Conservation (phyloP, 176 grass and related monocot genomes). For the Aegilops umbellulata region DNA sequence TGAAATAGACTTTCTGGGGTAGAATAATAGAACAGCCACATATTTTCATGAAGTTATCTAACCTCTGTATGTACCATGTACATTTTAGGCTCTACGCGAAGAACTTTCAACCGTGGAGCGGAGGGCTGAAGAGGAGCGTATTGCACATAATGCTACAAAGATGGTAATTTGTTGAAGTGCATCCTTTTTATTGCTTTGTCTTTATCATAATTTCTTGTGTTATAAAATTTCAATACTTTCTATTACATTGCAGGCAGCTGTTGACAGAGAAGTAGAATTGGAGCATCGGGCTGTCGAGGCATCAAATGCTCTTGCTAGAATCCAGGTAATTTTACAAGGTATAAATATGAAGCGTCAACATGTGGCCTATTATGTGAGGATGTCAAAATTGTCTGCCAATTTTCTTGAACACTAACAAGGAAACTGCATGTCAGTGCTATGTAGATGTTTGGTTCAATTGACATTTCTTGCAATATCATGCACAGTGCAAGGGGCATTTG, state of each 20-base stretch:
- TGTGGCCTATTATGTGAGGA: slow-evolving; percentile 20
- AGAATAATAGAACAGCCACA: slow-evolving; percentile 1
- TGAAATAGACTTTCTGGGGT: slow-evolving; percentile 15
- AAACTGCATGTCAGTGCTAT: not conserved
- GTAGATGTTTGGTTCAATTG: slow-evolving; percentile 2
- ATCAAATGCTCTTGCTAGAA: slow-evolving; percentile 99
- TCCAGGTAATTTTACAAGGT: slow-evolving; percentile 81
- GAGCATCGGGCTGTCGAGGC: slow-evolving; percentile 98
- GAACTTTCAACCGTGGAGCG: slow-evolving; percentile 82
- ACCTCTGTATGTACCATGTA: slow-evolving; percentile 23
- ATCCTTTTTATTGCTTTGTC: slow-evolving; percentile 8
- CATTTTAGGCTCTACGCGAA: slow-evolving; percentile 79
- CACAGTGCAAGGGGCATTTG: slow-evolving; percentile 3
- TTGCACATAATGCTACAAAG: slow-evolving; percentile 97
- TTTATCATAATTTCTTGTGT: slow-evolving; percentile 15
- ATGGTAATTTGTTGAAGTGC: slow-evolving; percentile 53
- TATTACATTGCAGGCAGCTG: slow-evolving; percentile 74
- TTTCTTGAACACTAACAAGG: not conserved
- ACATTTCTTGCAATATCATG: slow-evolving; percentile 3
- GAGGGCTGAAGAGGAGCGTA: slow-evolving; percentile 93
- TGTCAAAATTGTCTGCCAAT: slow-evolving; percentile 4
- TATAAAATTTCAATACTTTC: slow-evolving; percentile 13
- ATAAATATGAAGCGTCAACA: slow-evolving; percentile 24
- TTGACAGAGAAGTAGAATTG: slow-evolving; percentile 97
- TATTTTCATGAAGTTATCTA: slow-evolving; percentile 31